Base-by-base conservation (phyloP, 441 rosid genomes). In the Populus hybrid region DNA sequence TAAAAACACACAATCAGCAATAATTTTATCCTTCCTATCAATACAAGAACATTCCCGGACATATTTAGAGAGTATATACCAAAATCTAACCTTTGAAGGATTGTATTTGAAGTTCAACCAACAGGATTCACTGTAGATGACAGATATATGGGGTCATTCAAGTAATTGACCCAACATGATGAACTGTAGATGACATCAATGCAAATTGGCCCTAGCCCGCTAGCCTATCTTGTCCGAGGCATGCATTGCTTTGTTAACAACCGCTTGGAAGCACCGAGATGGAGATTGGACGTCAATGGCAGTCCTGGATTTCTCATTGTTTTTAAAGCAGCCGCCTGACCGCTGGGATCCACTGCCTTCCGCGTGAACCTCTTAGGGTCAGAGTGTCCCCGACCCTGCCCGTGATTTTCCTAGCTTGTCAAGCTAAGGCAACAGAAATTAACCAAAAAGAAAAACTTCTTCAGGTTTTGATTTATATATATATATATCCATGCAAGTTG, bases 101-200 rank as follows among this genome's bases (percentile, higher is more conserved):
- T 46, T 14, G 32, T 63, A 46, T 54, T 14, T 8, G 70, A 57
- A 28, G 73, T 66, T 79, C 34, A 70, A 70, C 69, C 70, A 14
- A 66, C 80, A 70, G 73, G 26, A 66, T 54, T 20, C n/a, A 34
- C 34, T 64, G 70, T 50, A 24, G 35, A 76, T 65, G 75, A 76
- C 35, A 57, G 34, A 18, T 3, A 66, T 34, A 32, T 28, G 78
- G 73, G 32, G n/a, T 28, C 7, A 18, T 30, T 67, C 10, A 40
- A 66, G 28, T n/a, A 35, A 64, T 35, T 77, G 50, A 66, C 66
- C 78, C 75, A 14, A 68, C 70, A 59, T 69, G 59, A 68, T 26
- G 11, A 42, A 61, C 26, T 28, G 75, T 32, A 20, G 38, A 79
- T 70, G 74, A 83, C 30, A 11, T 12, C 42, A 61, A 42, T 10